Evolutionary conservation across 108 stramenopile genomes (phyloP), one percentile per base, ranked within the genome.

Genomic region (Cyclotella atomus): DNA sequence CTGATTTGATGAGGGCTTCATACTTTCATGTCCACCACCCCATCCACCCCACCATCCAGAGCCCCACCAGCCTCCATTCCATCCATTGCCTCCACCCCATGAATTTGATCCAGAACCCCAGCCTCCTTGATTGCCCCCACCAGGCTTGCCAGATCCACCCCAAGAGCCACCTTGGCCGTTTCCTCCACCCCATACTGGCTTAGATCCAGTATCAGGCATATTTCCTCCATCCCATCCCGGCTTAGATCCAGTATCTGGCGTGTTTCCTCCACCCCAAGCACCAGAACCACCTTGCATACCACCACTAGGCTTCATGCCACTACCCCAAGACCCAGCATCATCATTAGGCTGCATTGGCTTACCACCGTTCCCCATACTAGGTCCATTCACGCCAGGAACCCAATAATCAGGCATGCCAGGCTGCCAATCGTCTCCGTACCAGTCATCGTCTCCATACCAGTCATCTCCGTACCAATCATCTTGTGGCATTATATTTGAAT

Each of bases 371-470:
- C 56, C 28, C 56, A 57, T 32, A 57, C 56, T n/a, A 28, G 56
- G 56, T 57, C 56, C 56, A 57, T 57, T 57, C 56, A 57, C n/a
- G 10, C 56, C 56, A 32, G 56, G 56, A 10, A 57, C 30, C 56
- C 56, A 57, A 57, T 57, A 57, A 12, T 57, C 56, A 15, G 56
- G 56, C 2, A n/a, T 12, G n/a, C n/a, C n/a, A 24, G 19, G 52
- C 52, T 19, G 10, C 56, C 56, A 57, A 30, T 57, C 56, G n/a
- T 30, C 56, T 8, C 56, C 56, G 29, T n/a, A 32, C 56, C 56
- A 57, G 32, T 55, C 54, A 29, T 55, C 54, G 6, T 25, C 7
- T 41, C n/a, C n/a, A n/a, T n/a, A n/a, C n/a, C n/a, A n/a, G n/a
- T n/a, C 17, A 3, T 4, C 3, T n/a, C 38, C 38, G 12, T 41